These are phyloP conservation scores for Astrothelium subdiscretum DNA, from an alignment of 495 filamentous ascomycete species.

Conservation along the genomic window DNA sequence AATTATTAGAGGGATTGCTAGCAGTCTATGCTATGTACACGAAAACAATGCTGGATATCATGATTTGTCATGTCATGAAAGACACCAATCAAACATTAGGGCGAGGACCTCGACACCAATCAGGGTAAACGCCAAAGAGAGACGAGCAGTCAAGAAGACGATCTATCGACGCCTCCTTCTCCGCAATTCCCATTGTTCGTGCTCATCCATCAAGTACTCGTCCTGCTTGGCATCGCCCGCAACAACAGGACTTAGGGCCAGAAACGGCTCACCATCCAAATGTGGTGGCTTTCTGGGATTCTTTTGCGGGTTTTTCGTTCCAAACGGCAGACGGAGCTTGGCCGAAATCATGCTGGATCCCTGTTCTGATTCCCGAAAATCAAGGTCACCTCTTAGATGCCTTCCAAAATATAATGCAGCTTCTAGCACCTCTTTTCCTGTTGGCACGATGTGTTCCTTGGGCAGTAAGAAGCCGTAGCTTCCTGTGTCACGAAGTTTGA, in stretches of 20 bases:
- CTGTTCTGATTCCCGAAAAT: slow-evolving; percentile 4
- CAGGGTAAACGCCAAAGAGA: not conserved
- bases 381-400: slow-evolving; percentile 51
- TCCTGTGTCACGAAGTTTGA: slow-evolving; percentile 89
- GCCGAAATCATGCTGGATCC: not conserved
- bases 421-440: slow-evolving; percentile 73
- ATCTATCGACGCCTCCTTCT: not conserved
- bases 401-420: slow-evolving; percentile 71
- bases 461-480: slow-evolving; percentile 91
- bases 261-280: not conserved
- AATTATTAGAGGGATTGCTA: not conserved
- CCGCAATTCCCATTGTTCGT: not conserved
- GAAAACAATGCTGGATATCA: not conserved
- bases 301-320: not conserved
- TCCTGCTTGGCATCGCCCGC: not conserved
- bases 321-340: not conserved
- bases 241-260: not conserved
- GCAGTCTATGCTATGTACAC: not conserved
- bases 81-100: too few relatives aligned
- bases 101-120: not conserved
- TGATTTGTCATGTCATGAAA: too few relatives aligned
- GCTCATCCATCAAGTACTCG: not conserved
- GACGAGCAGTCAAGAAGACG: too few relatives aligned
- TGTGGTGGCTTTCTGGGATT: not conserved
- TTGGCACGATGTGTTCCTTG: slow-evolving; percentile 75